Evolutionary conservation across 2,329 filamentous ascomycete genomes (phyloP), one percentile per base, ranked within the genome.

Genomic region (Akanthomyces lecanii): DNA sequence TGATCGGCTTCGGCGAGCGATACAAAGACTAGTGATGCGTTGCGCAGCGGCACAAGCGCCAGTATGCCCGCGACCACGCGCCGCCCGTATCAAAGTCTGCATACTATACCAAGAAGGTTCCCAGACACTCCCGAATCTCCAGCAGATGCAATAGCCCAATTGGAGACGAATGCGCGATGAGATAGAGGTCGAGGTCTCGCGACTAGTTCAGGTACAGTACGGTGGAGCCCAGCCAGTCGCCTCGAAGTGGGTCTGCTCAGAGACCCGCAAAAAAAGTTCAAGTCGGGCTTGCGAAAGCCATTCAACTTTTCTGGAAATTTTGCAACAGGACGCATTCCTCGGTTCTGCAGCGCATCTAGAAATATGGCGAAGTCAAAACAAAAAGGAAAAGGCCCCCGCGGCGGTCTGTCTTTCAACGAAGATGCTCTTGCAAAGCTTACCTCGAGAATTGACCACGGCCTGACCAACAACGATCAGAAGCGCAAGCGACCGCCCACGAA

Each of bases 391-490:
- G 69, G 68, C 48, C 68, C 69, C 30, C 68, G 67, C 36, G 21
- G 56, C 61, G 45, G 68, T 62, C 56, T 64, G 67, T 28, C 63
- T 64, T 82, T 87, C 64, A 78, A 85, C 66, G 78, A 82, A 64
- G 74, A 77, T 44, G 76, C 82, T 6, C 73, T 88, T 63, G 77
- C 78, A 8, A 77, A 81, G 64, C 72, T 87, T 68, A 87, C 84
- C 5, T 78, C 80, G 40, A 82, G 80, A 70, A 84, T 88, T 65
- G 83, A 86, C 68, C 77, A 81, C 67, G 79, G 78, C 61, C 76
- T 88, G 45, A 71, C 67, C 68, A 68, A 66, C 62, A 73, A 70
- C 52, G 75, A 78, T 56, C 74, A 78, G 66, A 82, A 82, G 74
- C 71, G 76, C 51, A 81, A 82, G 70, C 72, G 77, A 64, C 75